Conservation (phyloP, 75 land plant genomes). For the Isoetes taiwanensis region DNA sequence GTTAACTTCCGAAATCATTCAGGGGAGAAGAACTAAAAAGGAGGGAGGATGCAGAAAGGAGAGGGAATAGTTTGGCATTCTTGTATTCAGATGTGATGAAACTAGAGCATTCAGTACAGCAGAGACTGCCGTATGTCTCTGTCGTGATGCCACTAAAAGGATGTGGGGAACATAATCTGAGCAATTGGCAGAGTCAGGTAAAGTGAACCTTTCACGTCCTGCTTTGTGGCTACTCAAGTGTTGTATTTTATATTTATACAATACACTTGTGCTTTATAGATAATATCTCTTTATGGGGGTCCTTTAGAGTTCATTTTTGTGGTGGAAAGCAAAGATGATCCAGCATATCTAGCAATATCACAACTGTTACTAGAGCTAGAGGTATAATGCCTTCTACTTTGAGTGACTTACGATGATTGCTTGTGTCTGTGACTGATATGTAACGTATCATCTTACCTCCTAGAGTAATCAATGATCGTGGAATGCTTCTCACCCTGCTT, state of each 20-base stretch:
- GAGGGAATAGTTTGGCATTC: constrained; percentile 71
- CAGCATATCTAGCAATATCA: constrained; percentile 68
- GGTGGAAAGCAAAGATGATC: constrained; percentile 83
- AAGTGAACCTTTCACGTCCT: neutral
- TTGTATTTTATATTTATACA: too few species aligned
- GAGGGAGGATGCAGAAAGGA: constrained; percentile 34
- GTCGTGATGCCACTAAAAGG: constrained; percentile 98
- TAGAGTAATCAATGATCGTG: too few species aligned
- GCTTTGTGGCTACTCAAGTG: neutral
- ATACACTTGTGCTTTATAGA: too few species aligned
- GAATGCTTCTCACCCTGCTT: too few species aligned
- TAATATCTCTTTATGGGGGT: constrained; percentile 94
- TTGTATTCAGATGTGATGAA: constrained; percentile 60
- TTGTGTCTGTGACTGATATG: too few species aligned
- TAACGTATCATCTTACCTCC: too few species aligned
- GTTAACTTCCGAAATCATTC: neutral
- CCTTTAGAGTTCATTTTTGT: constrained; percentile 95
- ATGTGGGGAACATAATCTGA: constrained; percentile 88
- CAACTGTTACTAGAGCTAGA: constrained; percentile 42
- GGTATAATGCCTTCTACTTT: constrained; percentile 22
- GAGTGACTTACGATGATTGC: too few species aligned
- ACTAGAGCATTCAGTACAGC: constrained; percentile 75
- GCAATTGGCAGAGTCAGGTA: constrained; percentile 96
- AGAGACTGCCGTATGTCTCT: constrained; percentile 71
- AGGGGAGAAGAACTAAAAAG: constrained; percentile 55